Evolutionary conservation across 352 stramenopile species (phyloP), one percentile per base, ranked within the genome.

Genomic region (Pythium grandisporangium): DNA sequence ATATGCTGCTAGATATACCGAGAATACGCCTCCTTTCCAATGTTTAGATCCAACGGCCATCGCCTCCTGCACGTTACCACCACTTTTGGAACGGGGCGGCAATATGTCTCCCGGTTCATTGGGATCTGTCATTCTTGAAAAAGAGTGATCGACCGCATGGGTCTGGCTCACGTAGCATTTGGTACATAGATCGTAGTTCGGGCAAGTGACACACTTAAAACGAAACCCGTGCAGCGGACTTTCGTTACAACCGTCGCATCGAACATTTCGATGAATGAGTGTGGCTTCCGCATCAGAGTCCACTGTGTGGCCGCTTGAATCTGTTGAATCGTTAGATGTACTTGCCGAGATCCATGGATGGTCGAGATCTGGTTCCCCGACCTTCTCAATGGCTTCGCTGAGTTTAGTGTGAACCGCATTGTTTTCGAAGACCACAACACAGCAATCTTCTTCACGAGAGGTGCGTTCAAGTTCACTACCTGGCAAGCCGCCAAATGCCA

Each of bases 171-270:
- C 66, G 41, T 90, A 90, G 48, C 77, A 90, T 2, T 45, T 59
- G 2, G 53, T 59, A 36, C 77, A 90, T 17, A 90, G 51, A 44
- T 90, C 77, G 49, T 86, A 90, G 38, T 90, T 86, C 1, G 74
- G 42, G 29, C 77, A 90, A 7, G 57, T 66, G 25, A 75, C 82
- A 21, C 77, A 90, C 51, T 90, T 90, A 48, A 86, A 86, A 11
- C 77, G 69, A 39, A 68, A 84, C 10, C 77, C 77, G 30, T 55
- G 50, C 25, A 90, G 38, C 1, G 77, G 77, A 42, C 58, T 87
- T 37, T 82, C 66, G 43, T 84, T 78, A 37, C 77, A 90, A 11
- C 74, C 72, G 45, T 90, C 77, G 45, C 77, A 90, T 14, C 75
- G 71, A n/a, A 90, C 77, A 41, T 69, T 84, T 13, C 67, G 56